Evolutionary conservation across 495 filamentous ascomycete species (phyloP).

Genomic region (Penicillium arizonense): DNA sequence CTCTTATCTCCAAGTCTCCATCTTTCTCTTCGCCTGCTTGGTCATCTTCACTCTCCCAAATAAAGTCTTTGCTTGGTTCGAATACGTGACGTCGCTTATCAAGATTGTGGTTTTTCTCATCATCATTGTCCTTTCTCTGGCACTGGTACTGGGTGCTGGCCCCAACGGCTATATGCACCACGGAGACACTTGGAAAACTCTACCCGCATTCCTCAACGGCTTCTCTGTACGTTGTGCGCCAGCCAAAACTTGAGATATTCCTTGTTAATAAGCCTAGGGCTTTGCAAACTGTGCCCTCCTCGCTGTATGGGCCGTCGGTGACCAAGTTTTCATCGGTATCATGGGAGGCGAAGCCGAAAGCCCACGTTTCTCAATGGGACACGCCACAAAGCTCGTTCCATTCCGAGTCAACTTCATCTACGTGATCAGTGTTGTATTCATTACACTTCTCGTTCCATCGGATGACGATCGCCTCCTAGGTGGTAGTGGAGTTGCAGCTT

Average conservation of each 20-base stretch:
- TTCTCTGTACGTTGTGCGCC: constrained; percentile 19
- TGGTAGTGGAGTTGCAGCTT: constrained; percentile 22
- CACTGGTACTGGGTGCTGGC: constrained; percentile 29
- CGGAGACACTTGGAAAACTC: constrained; percentile 26
- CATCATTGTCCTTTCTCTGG: constrained; percentile 25
- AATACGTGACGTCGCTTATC: constrained; percentile 28
- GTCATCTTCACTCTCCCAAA: constrained; percentile 26
- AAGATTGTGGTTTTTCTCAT: constrained; percentile 32
- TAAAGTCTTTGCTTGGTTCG: constrained; percentile 28
- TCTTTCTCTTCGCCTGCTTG: constrained; percentile 23
- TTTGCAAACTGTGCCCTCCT: constrained; percentile 29
- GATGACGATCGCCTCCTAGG: constrained; percentile 22
- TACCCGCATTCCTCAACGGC: constrained; percentile 24
- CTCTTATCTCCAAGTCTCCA: constrained; percentile 16
- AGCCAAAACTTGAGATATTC: constrained; percentile 10
- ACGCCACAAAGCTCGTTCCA: constrained; percentile 27
- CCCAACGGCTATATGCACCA: constrained; percentile 22
- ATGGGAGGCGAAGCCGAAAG: constrained; percentile 24
- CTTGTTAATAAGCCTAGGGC: constrained; percentile 19
- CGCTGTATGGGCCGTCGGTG: constrained; percentile 29
- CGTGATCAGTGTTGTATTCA: constrained; percentile 22
- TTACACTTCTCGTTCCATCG: constrained; percentile 27
- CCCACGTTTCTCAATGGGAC: constrained; percentile 28
- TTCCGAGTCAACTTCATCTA: constrained; percentile 33
- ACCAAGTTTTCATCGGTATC: constrained; percentile 25